Evolutionary conservation across 2,329 filamentous ascomycete species (phyloP), one percentile per base, ranked within the genome.

Genomic region (Phialophora tarda): DNA sequence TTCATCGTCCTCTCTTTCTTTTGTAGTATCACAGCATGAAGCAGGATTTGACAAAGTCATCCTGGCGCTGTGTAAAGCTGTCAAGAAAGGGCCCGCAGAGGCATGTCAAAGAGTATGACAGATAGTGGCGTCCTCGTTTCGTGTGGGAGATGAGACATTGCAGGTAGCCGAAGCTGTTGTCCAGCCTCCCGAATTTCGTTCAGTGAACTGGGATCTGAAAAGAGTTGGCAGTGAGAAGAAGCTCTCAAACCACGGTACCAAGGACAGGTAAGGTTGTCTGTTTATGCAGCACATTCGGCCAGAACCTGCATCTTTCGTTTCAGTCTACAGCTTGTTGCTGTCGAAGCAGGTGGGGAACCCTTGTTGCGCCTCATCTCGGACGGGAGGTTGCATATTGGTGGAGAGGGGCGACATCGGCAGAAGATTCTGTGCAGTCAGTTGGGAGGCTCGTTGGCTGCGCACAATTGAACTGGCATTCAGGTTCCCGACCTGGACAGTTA

Each of bases 41-140:
- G 34, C 50, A 56, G 64, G 64, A 69, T 65, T 65, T 67, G 67
- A 65, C 67, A 69, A 67, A 66, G 59, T 38, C 54, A 56, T 59
- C 61, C 62, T 64, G 50, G 58, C 24, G 12, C 51, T 50, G 50
- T 64, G 59, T 56, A 63, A 65, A 47, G 38, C 47, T 60, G 54
- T 60, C 51, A 50, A 38, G 30, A 23, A 63, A 60, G 14, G 23
- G 34, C 28, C 23, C n/a, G 26, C 47, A 38, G 54, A 53, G 51
- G 28, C 23, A 44, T 50, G 50, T 26, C 54, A 59, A 62, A 24
- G 7, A 63, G 67, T 69, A 50, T 67, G 67, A 65, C 64, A 67
- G 61, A 67, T 67, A 54, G 64, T 59, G 57, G 62, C 47, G 51
- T 58, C 28, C 41, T 21, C 34, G 59, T 65, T 59, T 48, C 26